These are phyloP conservation scores for Talaromyces rugulosus DNA, from an alignment of 2,329 filamentous ascomycete species.

Conservation along the genomic window DNA sequence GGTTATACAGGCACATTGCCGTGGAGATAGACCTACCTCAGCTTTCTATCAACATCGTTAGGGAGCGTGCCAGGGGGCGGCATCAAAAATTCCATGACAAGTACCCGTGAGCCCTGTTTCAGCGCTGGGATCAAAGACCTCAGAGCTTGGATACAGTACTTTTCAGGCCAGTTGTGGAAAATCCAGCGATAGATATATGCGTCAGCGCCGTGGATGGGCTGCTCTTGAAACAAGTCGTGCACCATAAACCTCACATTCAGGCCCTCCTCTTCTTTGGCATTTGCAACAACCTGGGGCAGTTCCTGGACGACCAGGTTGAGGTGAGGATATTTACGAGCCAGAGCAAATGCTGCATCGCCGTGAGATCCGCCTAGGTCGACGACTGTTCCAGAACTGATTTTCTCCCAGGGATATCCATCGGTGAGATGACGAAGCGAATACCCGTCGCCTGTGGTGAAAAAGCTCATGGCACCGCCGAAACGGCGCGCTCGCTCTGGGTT, in stretches of 20 bases:
- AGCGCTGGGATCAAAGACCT: constrained; percentile 29
- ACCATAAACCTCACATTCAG: constrained; percentile 9
- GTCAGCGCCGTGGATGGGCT: constrained; percentile 28
- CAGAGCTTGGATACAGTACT: constrained; percentile 33
- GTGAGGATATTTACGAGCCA: constrained; percentile 1
- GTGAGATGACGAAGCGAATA: constrained; percentile 4
- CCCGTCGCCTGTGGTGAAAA: constrained; percentile 4
- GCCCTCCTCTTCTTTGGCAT: constrained; percentile 1
- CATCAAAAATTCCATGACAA: constrained; percentile 10
- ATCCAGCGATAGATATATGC: constrained; percentile 37
- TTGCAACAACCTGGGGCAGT: constrained; percentile 9
- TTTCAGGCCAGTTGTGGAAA: constrained; percentile 39
- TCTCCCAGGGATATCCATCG: constrained; percentile 6
- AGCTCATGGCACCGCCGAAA: constrained; percentile 8
- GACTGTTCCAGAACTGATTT: background rate
- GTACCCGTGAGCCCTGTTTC: constrained; percentile 17
- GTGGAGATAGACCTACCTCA: background rate
- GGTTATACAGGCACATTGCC: background rate
- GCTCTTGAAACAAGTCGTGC: constrained; percentile 36
- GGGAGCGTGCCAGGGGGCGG: constrained; percentile 1
- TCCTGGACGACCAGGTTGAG: constrained; percentile 9
- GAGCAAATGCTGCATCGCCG: constrained; percentile 9
- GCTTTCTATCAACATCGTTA: constrained; percentile 2
- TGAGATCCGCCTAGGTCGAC: constrained; percentile 9
- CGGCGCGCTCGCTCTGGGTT: constrained; percentile 3